Conservation (phyloP, 805 yeast genomes). For the Saturnispora sanitii region DNA sequence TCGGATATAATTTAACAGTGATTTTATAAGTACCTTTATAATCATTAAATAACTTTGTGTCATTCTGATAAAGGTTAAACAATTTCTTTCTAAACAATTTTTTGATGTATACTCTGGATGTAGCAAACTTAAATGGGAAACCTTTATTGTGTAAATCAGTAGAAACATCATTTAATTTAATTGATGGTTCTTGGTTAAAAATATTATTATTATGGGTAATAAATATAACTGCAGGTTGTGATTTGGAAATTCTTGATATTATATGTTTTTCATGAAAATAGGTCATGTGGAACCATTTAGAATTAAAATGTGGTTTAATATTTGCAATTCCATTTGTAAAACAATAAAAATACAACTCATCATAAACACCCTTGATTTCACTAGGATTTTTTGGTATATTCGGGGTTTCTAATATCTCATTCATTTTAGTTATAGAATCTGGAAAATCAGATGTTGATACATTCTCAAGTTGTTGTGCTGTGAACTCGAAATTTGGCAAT, state of each 20-base stretch:
- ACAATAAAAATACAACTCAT: slow-evolving; percentile 14
- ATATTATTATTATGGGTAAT: slow-evolving; percentile 32
- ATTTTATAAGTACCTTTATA: slow-evolving; percentile 24
- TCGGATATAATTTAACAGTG: slow-evolving; percentile 10
- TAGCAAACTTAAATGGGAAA: slow-evolving; percentile 20
- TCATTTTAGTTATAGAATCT: slow-evolving; percentile 9
- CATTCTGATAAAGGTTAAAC: slow-evolving; percentile 12
- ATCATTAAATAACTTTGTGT: slow-evolving; percentile 1
- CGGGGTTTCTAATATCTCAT: slow-evolving; percentile 4
- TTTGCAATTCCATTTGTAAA: slow-evolving; percentile 6
- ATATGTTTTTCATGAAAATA: slow-evolving; percentile 19
- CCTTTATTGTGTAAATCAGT: slow-evolving; percentile 8
- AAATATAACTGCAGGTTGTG: slow-evolving; percentile 24
- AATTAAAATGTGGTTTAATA: slow-evolving; percentile 11
- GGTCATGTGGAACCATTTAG: slow-evolving; percentile 18
- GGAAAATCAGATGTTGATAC: slow-evolving; percentile 12
- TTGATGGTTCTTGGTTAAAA: slow-evolving; percentile 13
- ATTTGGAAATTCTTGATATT: slow-evolving; percentile 23
- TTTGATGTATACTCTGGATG: slow-evolving; percentile 17
- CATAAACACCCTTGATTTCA: slow-evolving; percentile 19
- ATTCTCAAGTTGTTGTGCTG: slow-evolving; percentile 10
- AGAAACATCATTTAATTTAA: slow-evolving; percentile 6
- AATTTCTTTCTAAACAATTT: slow-evolving; percentile 17
- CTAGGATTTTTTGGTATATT: slow-evolving; percentile 12
- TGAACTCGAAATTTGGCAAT: slow-evolving; percentile 9